Evolutionary conservation across 1,284 basidiomycete species (phyloP).

Genomic region (Neolentinus lepideus): DNA sequence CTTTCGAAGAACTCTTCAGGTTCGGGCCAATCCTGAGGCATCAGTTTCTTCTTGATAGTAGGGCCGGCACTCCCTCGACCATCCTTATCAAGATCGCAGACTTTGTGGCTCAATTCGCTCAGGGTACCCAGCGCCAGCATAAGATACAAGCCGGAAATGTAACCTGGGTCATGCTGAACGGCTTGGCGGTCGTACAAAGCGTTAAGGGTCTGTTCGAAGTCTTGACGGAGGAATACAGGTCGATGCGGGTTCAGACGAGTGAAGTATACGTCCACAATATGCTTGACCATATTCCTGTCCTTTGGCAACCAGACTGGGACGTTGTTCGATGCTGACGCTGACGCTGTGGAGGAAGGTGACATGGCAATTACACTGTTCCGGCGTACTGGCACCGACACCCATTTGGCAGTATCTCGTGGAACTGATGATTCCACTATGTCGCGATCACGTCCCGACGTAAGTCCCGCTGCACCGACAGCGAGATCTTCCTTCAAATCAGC

Average conservation of each 20-base stretch:
- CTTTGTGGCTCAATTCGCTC: conserved; percentile 68
- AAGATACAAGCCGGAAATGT: conserved; percentile 68
- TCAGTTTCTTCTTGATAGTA: conserved; percentile 44
- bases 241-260: conserved; percentile 67
- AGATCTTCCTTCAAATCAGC: conserved; percentile 58
- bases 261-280: conserved; percentile 66
- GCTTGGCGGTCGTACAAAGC: conserved; percentile 54
- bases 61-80: conserved; percentile 11
- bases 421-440: conserved; percentile 43
- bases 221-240: conserved; percentile 58
- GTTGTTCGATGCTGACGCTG: conserved; percentile 25
- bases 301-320: conserved; percentile 66
- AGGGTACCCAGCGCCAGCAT: conserved; percentile 74
- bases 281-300: conserved; percentile 55
- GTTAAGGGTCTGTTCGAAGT: conserved; percentile 56
- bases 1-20: conserved; percentile 78
- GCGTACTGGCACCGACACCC: conserved; percentile 45
- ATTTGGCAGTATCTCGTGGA: conserved; percentile 55
- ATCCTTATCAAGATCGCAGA: conserved; percentile 36
- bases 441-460: conserved; percentile 62
- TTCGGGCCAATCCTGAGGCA: conserved; percentile 68
- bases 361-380: conserved; percentile 27
- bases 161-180: conserved; percentile 61
- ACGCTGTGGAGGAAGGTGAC: conserved; percentile 10
- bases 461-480: conserved; percentile 62